Conservation (phyloP, 176 grass and related monocot species). For the sorghum (Sorghum bicolor) region Sorghum_bicolor_NCBIv3 NC_012872.2:12111501-12112000, state of each 20-base stretch:
- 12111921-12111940: background rate
- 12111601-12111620: slow-evolving; percentile 83
- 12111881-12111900: slow-evolving; percentile 92
- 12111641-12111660: slow-evolving; percentile 61
- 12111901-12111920: slow-evolving; percentile 81
- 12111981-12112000: slow-evolving; percentile 66
- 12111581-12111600: slow-evolving; percentile 77
- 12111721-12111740: background rate
- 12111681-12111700: slow-evolving; percentile 68
- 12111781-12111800: slow-evolving; percentile 7
- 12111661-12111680: slow-evolving; percentile 60
- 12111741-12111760: background rate
- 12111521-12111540: background rate
- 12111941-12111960: background rate
- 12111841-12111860: slow-evolving; percentile 85
- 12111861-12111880: slow-evolving; percentile 88
- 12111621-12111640: slow-evolving; percentile 87
- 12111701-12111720: slow-evolving; percentile 66
- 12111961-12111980: background rate
- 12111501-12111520: background rate
- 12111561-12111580: slow-evolving; percentile 63
- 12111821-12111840: slow-evolving; percentile 89
- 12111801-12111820: slow-evolving; percentile 93
- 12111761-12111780: background rate
- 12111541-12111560: background rate